phyloP scores from a whole-genome alignment of 768 basidiomycete genomes.

The Cystofilobasidium ferigula region DNA sequence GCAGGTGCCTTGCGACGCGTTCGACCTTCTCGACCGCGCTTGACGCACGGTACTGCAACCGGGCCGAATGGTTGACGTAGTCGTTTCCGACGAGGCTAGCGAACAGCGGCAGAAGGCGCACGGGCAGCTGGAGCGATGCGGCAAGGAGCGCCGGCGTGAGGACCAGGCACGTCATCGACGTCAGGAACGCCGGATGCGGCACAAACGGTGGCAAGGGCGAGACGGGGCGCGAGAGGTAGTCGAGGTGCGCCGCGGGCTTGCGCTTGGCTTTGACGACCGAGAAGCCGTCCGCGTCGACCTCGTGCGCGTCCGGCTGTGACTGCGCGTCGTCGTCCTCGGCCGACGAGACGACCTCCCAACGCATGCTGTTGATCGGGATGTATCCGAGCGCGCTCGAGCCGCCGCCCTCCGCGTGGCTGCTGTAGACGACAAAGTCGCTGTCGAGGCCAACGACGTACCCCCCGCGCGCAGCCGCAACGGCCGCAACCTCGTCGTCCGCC shows the following conservation, averaged over 20 bases:
- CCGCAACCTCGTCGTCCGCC: constrained; percentile 35
- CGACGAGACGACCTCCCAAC: constrained; percentile 30
- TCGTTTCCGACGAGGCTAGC: constrained; percentile 26
- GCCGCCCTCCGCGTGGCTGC: background rate
- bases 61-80: background rate
- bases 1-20: constrained; percentile 8
- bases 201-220: constrained; percentile 22
- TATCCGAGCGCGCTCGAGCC: constrained; percentile 31
- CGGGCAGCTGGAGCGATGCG: constrained; percentile 12
- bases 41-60: constrained; percentile 6
- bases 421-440: constrained; percentile 35
- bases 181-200: constrained; percentile 14
- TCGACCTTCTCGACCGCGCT: constrained; percentile 17
- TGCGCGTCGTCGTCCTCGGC: background rate
- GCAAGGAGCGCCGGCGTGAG: constrained; percentile 19
- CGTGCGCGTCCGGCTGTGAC: background rate
- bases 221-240: background rate
- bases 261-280: constrained; percentile 11
- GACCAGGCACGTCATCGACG: constrained; percentile 17
- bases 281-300: constrained; percentile 12
- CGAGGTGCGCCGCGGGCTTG: background rate
- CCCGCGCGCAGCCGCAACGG: constrained; percentile 32
- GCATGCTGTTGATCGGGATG: constrained; percentile 36
- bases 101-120: constrained; percentile 22
- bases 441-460: constrained; percentile 36